Evolutionary conservation across 2,329 filamentous ascomycete species (phyloP).

Genomic region (Aspergillus hiratsukae): DNA sequence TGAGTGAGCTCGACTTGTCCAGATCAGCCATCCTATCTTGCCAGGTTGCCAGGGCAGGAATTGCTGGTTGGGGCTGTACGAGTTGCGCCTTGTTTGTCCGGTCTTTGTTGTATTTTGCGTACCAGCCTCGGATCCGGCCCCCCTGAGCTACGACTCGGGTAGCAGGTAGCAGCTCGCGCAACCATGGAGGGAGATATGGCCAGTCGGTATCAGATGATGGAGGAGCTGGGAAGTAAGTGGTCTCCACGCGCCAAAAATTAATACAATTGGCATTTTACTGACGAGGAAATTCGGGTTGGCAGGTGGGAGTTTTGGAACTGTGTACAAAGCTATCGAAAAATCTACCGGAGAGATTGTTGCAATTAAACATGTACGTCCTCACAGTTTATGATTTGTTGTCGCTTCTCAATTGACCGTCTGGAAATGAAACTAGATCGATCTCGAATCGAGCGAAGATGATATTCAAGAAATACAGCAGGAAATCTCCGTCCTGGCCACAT

Average conservation of each 20-base stretch:
- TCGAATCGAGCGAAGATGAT: conserved; percentile 97
- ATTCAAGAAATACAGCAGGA: conserved; percentile 98
- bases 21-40: conserved; percentile 11
- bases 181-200: conserved; percentile 57
- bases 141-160: conserved; percentile 5
- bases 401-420: conserved; percentile 12
- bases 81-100: conserved; percentile 11
- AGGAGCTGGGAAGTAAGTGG: conserved; percentile 86
- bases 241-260: background rate
- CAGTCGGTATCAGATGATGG: conserved; percentile 86
- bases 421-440: conserved; percentile 68
- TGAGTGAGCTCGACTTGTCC: conserved; percentile 7
- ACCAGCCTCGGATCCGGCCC: conserved; percentile 3
- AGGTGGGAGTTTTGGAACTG: conserved; percentile 94
- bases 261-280: conserved; percentile 12
- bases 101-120: conserved; percentile 7
- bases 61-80: conserved; percentile 11
- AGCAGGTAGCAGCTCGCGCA: conserved; percentile 14
- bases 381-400: background rate
- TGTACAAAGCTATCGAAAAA: conserved; percentile 94
- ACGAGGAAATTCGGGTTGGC: conserved; percentile 12
- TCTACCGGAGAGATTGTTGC: conserved; percentile 88
- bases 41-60: conserved; percentile 10
- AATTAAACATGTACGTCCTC: conserved; percentile 78
- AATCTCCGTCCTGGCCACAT: conserved; percentile 91